A percentile compares a stretch with the other conserved stretches of the same genome.
Conservation (phyloP, 768 basidiomycete species). For the Rhodotorula kratochvilovae region DNA sequence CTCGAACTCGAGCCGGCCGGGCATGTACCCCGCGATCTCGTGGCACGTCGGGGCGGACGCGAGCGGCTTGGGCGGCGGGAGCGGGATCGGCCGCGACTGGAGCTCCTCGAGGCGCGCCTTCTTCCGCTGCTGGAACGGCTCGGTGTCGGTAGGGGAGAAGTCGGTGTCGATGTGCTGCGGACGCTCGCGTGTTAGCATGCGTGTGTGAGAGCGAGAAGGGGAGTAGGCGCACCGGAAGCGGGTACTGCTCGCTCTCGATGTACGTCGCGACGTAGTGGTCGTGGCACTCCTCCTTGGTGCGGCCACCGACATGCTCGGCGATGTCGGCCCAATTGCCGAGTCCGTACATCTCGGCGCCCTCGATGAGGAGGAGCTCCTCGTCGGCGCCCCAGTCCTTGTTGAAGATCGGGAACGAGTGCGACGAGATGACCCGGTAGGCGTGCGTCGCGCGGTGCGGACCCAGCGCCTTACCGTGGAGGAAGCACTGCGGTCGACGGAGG, state of each 20-base stretch:
- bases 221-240: constrained; percentile 62
- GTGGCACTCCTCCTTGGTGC: constrained; percentile 89
- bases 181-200: background rate
- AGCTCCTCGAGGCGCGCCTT: constrained; percentile 79
- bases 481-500: constrained; percentile 54
- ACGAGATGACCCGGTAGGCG: constrained; percentile 84
- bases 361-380: constrained; percentile 88
- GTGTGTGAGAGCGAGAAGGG: constrained; percentile 9
- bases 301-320: constrained; percentile 74
- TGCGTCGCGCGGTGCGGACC: constrained; percentile 77
- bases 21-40: constrained; percentile 86
- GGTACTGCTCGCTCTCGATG: constrained; percentile 71
- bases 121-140: constrained; percentile 83
- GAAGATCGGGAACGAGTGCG: constrained; percentile 92
- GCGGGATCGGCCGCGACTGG: constrained; percentile 48
- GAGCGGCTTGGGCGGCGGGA: constrained; percentile 62
- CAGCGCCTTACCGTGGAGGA: constrained; percentile 86
- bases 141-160: constrained; percentile 58
- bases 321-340: constrained; percentile 96
- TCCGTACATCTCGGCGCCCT: constrained; percentile 79
- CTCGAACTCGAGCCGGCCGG: constrained; percentile 96
- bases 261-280: constrained; percentile 79
- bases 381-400: constrained; percentile 95
- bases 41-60: constrained; percentile 85
- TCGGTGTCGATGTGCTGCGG: constrained; percentile 16